phyloP scores from a whole-genome alignment of 2,329 filamentous ascomycete genomes.

The Mycosphaerella sp. region DNA sequence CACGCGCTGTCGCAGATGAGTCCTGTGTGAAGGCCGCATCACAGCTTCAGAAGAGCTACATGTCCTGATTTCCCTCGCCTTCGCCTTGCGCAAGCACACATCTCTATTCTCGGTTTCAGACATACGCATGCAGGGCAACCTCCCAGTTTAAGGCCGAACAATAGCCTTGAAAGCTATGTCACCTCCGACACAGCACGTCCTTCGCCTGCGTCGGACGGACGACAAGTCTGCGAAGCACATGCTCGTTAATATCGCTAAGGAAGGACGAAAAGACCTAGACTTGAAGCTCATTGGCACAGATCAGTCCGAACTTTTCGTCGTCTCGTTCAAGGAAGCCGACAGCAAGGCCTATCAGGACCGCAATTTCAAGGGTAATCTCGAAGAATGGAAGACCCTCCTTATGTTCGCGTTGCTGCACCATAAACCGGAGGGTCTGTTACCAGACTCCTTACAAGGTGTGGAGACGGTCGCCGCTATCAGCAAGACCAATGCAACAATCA shows the following conservation, averaged over 20 bases:
- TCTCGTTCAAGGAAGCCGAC: constrained; percentile 54
- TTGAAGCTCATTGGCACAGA: constrained; percentile 64
- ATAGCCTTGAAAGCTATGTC: constrained; percentile 3
- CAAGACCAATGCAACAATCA: constrained; percentile 51
- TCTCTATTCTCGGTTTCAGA: neutral
- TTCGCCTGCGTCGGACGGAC: constrained; percentile 53
- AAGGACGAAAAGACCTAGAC: constrained; percentile 52
- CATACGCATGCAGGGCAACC: neutral
- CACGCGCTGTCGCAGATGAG: neutral
- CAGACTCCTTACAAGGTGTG: constrained; percentile 47
- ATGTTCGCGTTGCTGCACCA: constrained; percentile 49
- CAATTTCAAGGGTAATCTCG: constrained; percentile 50
- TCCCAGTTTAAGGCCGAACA: constrained; percentile 3
- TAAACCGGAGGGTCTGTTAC: constrained; percentile 36
- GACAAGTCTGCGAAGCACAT: constrained; percentile 38
- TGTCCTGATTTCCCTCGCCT: neutral
- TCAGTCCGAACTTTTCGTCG: constrained; percentile 53
- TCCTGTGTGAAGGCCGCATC: neutral
- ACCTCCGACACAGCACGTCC: constrained; percentile 35
- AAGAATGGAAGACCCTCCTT: constrained; percentile 63
- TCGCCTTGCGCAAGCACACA: neutral
- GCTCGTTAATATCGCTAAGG: constrained; percentile 53
- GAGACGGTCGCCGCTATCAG: constrained; percentile 53
- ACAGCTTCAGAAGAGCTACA: neutral
- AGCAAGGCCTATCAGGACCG: constrained; percentile 49